phyloP scores from a whole-genome alignment of 306 rosid genomes.

The Sechiopsis laciniata region DNA sequence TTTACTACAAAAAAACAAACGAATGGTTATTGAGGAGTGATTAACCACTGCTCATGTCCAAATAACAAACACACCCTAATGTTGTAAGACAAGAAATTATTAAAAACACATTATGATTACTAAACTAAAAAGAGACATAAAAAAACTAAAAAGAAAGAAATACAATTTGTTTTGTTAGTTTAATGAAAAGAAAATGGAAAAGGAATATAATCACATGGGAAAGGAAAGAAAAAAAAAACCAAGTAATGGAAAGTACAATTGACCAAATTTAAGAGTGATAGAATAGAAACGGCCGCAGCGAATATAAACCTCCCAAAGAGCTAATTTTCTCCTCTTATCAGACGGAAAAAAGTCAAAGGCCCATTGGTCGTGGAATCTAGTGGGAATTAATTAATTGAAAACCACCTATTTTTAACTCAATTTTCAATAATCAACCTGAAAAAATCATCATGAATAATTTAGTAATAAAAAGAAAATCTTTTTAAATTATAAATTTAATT shows the following conservation, averaged over 20 bases:
- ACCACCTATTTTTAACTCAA: no score
- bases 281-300: background rate
- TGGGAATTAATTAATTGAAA: background rate
- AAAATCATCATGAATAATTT: no score
- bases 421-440: no score
- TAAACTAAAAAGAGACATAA: background rate
- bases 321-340: background rate
- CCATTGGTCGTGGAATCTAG: background rate
- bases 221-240: background rate
- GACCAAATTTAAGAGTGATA: background rate
- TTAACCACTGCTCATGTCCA: no score
- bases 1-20: no score
- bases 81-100: no score
- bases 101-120: background rate
- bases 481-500: no score
- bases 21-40: no score
- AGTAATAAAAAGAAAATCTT: no score
- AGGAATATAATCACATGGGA: conserved; percentile 20
- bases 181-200: conserved; percentile 15
- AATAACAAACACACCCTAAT: no score
- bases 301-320: background rate
- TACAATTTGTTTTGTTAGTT: background rate
- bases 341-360: conserved; percentile 20
- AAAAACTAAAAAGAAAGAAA: background rate
- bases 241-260: conserved; percentile 1